Percentiles rank a stretch among this genome's conserved stretches.
Evolutionary conservation across 169 alveolate species (phyloP).

Genomic region (Besnoitia besnoiti): DNA sequence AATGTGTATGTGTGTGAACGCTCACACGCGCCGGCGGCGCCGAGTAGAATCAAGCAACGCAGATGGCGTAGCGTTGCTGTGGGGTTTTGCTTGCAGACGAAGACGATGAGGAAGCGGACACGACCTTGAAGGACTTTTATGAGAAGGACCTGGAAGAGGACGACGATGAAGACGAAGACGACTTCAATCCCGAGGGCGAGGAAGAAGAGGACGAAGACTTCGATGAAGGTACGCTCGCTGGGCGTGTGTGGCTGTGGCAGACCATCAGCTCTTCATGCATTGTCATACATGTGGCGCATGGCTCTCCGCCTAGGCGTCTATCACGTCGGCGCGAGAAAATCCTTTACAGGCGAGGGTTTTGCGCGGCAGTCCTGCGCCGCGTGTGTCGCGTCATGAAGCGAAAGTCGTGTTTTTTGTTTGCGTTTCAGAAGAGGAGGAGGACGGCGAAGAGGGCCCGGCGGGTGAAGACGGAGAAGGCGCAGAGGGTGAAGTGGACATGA

Average conservation of each 20-base stretch:
- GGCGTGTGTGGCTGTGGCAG: not conserved
- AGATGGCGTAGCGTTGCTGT: too few species aligned
- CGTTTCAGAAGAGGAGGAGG: slow-evolving; percentile 9
- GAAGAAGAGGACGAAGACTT: slow-evolving; percentile 36
- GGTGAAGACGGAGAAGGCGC: not conserved
- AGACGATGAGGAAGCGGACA: slow-evolving; percentile 39
- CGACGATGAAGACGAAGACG: slow-evolving; percentile 32
- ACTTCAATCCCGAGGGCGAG: slow-evolving; percentile 37
- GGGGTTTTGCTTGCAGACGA: not conserved
- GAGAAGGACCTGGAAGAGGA: slow-evolving; percentile 38
- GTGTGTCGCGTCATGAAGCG: not conserved
- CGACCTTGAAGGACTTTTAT: slow-evolving; percentile 36
- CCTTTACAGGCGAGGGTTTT: not conserved
- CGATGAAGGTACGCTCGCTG: not conserved
- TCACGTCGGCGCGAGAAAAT: too few species aligned
- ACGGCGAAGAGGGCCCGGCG: not conserved
- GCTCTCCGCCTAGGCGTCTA: not conserved
- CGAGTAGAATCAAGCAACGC: too few species aligned
- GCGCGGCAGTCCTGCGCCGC: not conserved
- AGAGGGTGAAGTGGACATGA: not conserved
- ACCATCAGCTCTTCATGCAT: not conserved
- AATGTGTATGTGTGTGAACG: too few species aligned
- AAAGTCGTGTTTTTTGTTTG: not conserved
- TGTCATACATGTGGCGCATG: not conserved
- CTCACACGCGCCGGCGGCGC: too few species aligned